Evolutionary conservation across 306 rosid species (phyloP).

Genomic region (peach (Prunus persica)): Prunus_persica_NCBIv2 NC_034015.1:17107001-17107500

Average conservation of each 20-base stretch:
- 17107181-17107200: background rate
- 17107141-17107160: constrained; percentile 99
- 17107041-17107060: constrained; percentile 96
- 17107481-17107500: constrained; percentile 98
- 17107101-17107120: constrained; percentile 97
- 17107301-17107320: constrained; percentile 92
- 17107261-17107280: background rate
- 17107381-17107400: constrained; percentile 93
- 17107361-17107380: constrained; percentile 95
- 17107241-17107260: background rate
- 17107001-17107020: constrained; percentile 85
- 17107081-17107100: constrained; percentile 95
- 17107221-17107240: background rate
- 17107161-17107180: constrained; percentile 62
- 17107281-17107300: background rate
- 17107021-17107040: constrained; percentile 92
- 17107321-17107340: constrained; percentile 91
- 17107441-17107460: constrained; percentile 99
- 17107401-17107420: constrained; percentile 96
- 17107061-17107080: constrained; percentile 98
- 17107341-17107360: constrained; percentile 97
- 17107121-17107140: constrained; percentile 82
- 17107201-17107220: background rate
- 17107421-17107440: constrained; percentile 99
- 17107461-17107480: constrained; percentile 99